phyloP scores from a whole-genome alignment of 2,329 filamentous ascomycete species.

The Aureobasidium sp. region DNA sequence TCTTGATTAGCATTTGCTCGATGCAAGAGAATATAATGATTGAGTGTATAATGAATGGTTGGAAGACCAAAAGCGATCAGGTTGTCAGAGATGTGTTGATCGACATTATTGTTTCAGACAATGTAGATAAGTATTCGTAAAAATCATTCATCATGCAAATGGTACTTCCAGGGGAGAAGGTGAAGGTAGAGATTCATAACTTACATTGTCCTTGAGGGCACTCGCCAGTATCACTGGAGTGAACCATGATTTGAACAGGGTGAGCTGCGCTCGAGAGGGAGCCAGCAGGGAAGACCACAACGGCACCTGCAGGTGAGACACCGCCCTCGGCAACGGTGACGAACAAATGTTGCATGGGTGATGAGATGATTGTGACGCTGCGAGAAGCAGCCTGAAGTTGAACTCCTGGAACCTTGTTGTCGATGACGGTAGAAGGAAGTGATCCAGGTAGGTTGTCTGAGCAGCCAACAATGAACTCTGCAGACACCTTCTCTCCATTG shows the following conservation, averaged over 20 bases:
- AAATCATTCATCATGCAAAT: constrained; percentile 79
- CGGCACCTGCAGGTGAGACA: constrained; percentile 76
- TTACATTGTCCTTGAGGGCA: constrained; percentile 92
- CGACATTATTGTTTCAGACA: constrained; percentile 96
- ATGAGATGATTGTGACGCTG: constrained; percentile 72
- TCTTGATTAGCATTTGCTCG: constrained; percentile 39
- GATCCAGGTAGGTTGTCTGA: constrained; percentile 29
- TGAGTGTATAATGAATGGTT: constrained; percentile 23
- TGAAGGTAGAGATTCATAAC: constrained; percentile 47
- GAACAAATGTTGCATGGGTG: constrained; percentile 73
- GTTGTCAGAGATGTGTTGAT: constrained; percentile 77
- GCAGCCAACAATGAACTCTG: constrained; percentile 34
- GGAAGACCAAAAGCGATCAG: constrained; percentile 67
- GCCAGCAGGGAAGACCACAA: constrained; percentile 70
- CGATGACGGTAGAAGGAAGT: not conserved
- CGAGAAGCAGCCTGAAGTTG: constrained; percentile 23
- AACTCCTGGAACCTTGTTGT: not conserved
- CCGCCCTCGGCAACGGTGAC: constrained; percentile 76
- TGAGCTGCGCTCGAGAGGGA: constrained; percentile 42
- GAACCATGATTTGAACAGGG: constrained; percentile 70
- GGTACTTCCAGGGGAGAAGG: constrained; percentile 37
- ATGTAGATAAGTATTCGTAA: constrained; percentile 99
- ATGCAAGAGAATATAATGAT: constrained; percentile 27
- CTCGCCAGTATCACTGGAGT: constrained; percentile 93
- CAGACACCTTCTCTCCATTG: constrained; percentile 34